Evolutionary conservation across 2,329 filamentous ascomycete species (phyloP), one percentile per base, ranked within the genome.

Genomic region (Cladobotryum protrusum): DNA sequence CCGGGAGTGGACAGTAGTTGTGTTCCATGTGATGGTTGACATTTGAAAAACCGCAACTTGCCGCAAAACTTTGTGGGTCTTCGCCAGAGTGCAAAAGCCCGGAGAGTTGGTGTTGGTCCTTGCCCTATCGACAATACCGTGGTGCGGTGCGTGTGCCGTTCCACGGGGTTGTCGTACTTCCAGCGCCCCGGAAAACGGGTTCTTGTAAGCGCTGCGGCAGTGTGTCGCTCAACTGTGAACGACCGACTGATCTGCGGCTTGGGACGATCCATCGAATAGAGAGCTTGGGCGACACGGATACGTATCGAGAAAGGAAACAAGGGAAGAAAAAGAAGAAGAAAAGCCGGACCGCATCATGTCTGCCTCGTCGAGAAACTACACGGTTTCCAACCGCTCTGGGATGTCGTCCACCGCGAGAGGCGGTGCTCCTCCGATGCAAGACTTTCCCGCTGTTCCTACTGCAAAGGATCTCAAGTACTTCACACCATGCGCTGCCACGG

Each of bases 401-500:
- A 72, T 74, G 54, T 76, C 77, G 35, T 78, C 76, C 45, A 78
- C 74, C 57, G 72, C 71, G 45, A 59, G 59, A 54, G 24, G 24
- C 11, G 24, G 24, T 29, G 57, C 61, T 17, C 55, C 58, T 35
- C 63, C 74, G 61, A 64, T 74, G 60, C 72, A 74, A 64, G 76
- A 82, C 61, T 77, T 77, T 61, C 57, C 56, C 45, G 70, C 72
- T 50, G 75, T 80, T 73, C 72, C 77, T 50, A 64, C 75, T 40
- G 71, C 68, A 48, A 68, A 73, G 48, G 67, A 76, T 19, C 64
- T 72, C 55, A 76, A 73, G 58, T 78, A 83, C 54, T 89, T 96
- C 59, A 87, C 93, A 59, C 87, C 93, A 51, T 95, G 88, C 67
- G 89, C 90, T 15, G 90, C 93, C 29, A 97, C 93, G 4, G 89